These are phyloP conservation scores for Gautieria morchelliformis DNA, from an alignment of 768 basidiomycete species.

Conservation along the genomic window DNA sequence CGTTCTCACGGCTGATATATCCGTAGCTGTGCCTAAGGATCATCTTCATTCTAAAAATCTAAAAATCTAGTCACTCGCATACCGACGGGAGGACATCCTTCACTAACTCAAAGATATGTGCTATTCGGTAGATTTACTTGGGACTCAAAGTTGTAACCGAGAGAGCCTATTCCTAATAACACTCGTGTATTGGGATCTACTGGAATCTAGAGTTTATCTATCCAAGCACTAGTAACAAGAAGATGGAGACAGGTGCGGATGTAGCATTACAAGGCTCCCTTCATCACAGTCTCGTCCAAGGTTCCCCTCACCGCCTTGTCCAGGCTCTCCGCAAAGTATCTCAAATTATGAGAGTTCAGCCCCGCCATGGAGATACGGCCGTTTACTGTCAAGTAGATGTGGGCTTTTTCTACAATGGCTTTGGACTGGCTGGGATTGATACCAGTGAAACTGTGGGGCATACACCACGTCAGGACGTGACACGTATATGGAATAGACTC, in stretches of 20 bases:
- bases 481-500: not conserved
- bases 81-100: too few relatives aligned
- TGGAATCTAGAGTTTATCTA: not conserved
- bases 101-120: too few relatives aligned
- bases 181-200: not conserved
- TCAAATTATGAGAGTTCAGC: conserved; percentile 70
- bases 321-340: conserved; percentile 60
- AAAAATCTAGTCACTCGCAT: too few relatives aligned
- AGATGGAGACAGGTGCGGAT: too few relatives aligned
- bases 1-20: not conserved
- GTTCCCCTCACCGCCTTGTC: conserved; percentile 55
- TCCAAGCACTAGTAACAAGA: too few relatives aligned
- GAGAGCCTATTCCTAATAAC: not conserved
- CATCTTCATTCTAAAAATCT: too few relatives aligned
- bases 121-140: not conserved
- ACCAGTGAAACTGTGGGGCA: conserved; percentile 65
- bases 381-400: conserved; percentile 79
- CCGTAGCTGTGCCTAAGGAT: too few relatives aligned
- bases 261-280: conserved; percentile 28
- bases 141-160: not conserved
- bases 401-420: conserved; percentile 58
- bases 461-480: not conserved
- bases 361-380: conserved; percentile 95
- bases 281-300: conserved; percentile 34
- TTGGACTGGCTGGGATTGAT: conserved; percentile 57